Percentiles rank a stretch among this genome's conserved stretches.
Evolutionary conservation across 1,284 basidiomycete genomes (phyloP).

Genomic region (Rhodotorula mucilaginosa): DNA sequence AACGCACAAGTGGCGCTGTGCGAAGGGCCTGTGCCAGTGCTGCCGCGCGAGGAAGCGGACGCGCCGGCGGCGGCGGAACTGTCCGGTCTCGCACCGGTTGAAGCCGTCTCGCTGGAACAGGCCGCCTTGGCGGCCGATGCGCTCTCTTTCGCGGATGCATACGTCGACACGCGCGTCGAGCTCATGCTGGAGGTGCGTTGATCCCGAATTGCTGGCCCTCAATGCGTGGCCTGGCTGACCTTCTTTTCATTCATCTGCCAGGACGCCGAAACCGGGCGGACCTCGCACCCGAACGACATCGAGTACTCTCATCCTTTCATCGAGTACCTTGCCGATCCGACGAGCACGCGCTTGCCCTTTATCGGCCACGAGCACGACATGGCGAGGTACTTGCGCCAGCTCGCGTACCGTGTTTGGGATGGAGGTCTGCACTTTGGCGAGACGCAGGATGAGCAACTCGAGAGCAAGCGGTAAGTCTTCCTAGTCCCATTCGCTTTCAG

Average conservation of each 20-base stretch:
- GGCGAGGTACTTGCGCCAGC: background rate
- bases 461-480: conserved; percentile 9
- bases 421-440: background rate
- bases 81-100: background rate
- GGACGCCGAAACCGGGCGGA: conserved; percentile 16
- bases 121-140: conserved; percentile 32
- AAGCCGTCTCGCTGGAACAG: background rate
- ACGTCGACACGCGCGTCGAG: conserved; percentile 26
- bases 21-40: background rate
- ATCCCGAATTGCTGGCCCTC: background rate
- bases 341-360: conserved; percentile 9
- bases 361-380: conserved; percentile 21
- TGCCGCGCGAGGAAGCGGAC: background rate
- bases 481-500: background rate
- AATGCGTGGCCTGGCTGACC: background rate
- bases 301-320: conserved; percentile 2
- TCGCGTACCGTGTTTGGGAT: background rate
- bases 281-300: background rate
- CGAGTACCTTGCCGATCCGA: background rate
- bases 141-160: conserved; percentile 14
- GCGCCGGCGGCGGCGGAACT: background rate
- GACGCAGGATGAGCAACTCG: conserved; percentile 9
- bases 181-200: conserved; percentile 37
- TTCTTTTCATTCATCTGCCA: background rate
- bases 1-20: background rate